A percentile compares a stretch with the other conserved stretches of the same genome.
These are phyloP conservation scores for Catunica adiposa DNA, from an alignment of 2,329 filamentous ascomycete species.

Conservation along the genomic window DNA sequence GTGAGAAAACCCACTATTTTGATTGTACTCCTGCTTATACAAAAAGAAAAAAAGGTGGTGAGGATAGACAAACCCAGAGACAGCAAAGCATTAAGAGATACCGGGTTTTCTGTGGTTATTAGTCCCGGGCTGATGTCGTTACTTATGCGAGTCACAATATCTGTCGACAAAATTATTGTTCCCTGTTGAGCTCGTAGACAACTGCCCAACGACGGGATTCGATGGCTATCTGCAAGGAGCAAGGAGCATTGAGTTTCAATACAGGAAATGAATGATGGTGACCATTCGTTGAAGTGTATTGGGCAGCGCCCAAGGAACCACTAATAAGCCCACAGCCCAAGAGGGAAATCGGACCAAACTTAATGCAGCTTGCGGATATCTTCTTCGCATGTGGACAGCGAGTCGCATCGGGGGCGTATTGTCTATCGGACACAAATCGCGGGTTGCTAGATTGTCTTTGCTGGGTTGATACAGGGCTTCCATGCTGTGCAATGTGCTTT, in stretches of 20 bases:
- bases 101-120: background rate
- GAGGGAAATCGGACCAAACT: background rate
- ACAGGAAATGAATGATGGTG: background rate
- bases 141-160: background rate
- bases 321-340: constrained; percentile 3
- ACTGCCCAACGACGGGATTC: background rate
- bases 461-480: no score
- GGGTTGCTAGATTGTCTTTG: no score
- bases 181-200: background rate
- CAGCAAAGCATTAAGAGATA: no score
- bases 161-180: background rate
- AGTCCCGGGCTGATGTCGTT: background rate
- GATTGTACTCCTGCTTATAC: no score
- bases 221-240: constrained; percentile 2
- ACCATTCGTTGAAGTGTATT: background rate
- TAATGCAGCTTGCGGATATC: background rate
- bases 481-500: no score
- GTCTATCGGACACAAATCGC: background rate
- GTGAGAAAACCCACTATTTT: no score
- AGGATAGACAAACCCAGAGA: no score
- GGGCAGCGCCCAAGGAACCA: constrained; percentile 6
- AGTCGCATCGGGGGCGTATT: background rate
- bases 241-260: constrained; percentile 4
- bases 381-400: background rate
- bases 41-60: no score